Conservation (phyloP, 495 filamentous ascomycete species). For the Gamarada debralockiae region DNA sequence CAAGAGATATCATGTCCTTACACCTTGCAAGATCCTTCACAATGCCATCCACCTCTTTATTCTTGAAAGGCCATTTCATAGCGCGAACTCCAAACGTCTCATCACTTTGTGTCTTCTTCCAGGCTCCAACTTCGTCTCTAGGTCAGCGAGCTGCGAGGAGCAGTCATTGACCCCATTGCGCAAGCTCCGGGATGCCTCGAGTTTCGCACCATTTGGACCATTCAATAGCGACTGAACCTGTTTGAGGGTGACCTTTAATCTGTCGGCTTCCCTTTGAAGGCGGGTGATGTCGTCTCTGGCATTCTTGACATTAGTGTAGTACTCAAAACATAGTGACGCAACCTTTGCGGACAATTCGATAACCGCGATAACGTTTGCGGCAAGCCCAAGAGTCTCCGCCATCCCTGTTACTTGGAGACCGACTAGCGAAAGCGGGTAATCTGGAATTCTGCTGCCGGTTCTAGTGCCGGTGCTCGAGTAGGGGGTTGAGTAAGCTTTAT, state of each 20-base stretch:
- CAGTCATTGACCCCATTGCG: slow-evolving; percentile 26
- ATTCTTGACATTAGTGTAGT: slow-evolving; percentile 29
- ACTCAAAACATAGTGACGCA: slow-evolving; percentile 24
- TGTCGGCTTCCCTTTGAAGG: slow-evolving; percentile 24
- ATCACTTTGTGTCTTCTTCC: slow-evolving; percentile 23
- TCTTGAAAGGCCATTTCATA: slow-evolving; percentile 41
- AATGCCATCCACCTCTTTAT: slow-evolving; percentile 33
- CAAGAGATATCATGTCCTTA: slow-evolving; percentile 32
- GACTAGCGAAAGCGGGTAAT: slow-evolving; percentile 9
- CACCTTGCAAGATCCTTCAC: slow-evolving; percentile 32
- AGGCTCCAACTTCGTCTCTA: slow-evolving; percentile 33
- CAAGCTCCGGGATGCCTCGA: slow-evolving; percentile 8
- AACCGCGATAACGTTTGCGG: slow-evolving; percentile 33
- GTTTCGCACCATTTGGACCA: slow-evolving; percentile 9
- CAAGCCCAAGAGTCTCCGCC: slow-evolving; percentile 27
- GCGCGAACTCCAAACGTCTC: slow-evolving; percentile 31
- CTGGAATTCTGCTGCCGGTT: too few relatives aligned
- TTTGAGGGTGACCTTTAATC: slow-evolving; percentile 3
- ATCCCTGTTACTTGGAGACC: slow-evolving; percentile 5
- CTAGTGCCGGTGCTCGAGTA: too few relatives aligned
- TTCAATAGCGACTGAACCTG: neutral
- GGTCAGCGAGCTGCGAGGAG: slow-evolving; percentile 24
- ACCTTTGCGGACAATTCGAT: slow-evolving; percentile 31
- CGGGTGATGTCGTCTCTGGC: slow-evolving; percentile 32
- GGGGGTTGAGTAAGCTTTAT: too few relatives aligned